Evolutionary conservation across 1,139 yeast genomes (phyloP), one percentile per base, ranked within the genome.

Genomic region (Yamadazyma mexicana): DNA sequence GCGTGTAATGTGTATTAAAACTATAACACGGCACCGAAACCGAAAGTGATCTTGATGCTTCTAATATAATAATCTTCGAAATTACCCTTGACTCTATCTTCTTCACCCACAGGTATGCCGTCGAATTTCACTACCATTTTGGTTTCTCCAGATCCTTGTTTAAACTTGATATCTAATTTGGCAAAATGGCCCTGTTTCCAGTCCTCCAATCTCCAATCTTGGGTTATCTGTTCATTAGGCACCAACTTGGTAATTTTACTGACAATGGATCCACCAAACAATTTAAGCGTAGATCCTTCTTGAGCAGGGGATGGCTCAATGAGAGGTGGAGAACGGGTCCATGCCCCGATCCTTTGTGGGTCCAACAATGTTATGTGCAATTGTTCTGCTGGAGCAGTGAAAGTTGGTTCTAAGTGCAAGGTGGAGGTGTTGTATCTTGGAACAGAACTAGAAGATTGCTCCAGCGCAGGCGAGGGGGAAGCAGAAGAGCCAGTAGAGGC

Each of bases 101-200:
- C 98, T 58, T 94, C 94, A n/a, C 98, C 98, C 34, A 92, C 73
- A 16, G 98, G 98, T 37, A 92, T 83, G n/a, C 97, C 97, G 17
- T 79, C 70, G 79, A 92, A 87, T 42, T 75, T 72, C 27, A 89
- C 92, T 44, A 83, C 79, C 69, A 91, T 71, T 42, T 75, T 79
- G 12, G 98, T 92, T 54, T 91, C 98, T 33, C 85, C 79, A 14
- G 79, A 73, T 17, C 94, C 94, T 59, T 87, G 88, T 40, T 77
- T 78, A 47, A 94, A 76, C 32, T 67, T 73, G 51, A 91, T 75
- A 30, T 71, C 75, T 51, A 92, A 67, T 17, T 70, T 73, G 3
- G 97, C 95, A 58, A 58, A 83, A 59, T 87, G 95, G 20, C 87
- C 95, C 10, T 69, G 65, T 57, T 85, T 86, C 99, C 99, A 92